phyloP scores from a whole-genome alignment of 768 basidiomycete genomes.

The Tylopilus cervinicoccineus region DNA sequence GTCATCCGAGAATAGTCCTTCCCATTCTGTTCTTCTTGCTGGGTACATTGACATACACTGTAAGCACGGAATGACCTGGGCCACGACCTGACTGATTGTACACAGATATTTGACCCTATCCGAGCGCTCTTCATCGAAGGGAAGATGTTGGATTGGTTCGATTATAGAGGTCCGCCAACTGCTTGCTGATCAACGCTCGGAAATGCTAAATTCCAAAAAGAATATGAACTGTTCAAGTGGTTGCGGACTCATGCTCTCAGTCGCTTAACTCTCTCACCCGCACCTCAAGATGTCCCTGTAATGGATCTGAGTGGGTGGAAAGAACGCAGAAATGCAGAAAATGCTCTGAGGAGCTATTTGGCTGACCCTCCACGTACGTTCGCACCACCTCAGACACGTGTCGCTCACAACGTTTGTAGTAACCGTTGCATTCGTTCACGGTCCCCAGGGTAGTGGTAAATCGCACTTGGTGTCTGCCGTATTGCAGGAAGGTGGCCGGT shows the following conservation, averaged over 20 bases:
- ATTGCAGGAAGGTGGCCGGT: conserved; percentile 54
- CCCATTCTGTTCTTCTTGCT: conserved; percentile 82
- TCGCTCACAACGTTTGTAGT: conserved; percentile 34
- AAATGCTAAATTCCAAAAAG: conserved; percentile 33
- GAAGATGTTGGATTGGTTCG: conserved; percentile 82
- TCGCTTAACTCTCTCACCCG: conserved; percentile 34
- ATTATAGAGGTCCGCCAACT: conserved; percentile 54
- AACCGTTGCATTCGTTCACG: conserved; percentile 76
- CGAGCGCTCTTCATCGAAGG: conserved; percentile 79
- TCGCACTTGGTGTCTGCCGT: conserved; percentile 51
- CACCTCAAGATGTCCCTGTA: conserved; percentile 14
- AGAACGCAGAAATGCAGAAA: conserved; percentile 77
- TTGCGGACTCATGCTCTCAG: conserved; percentile 58
- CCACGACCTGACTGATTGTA: background rate
- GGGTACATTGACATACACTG: conserved; percentile 88
- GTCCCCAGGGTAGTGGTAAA: conserved; percentile 84
- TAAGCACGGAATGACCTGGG: conserved; percentile 32
- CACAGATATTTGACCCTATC: conserved; percentile 88
- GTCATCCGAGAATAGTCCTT: conserved; percentile 82
- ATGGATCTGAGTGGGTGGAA: conserved; percentile 62
- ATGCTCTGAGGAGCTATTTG: conserved; percentile 64
- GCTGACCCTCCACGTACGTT: conserved; percentile 68
- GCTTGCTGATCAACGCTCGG: background rate
- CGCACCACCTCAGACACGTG: background rate
- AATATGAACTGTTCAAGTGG: conserved; percentile 76